Base-by-base conservation (phyloP, 805 yeast genomes). In the Metschnikowia reukaufii region DNA sequence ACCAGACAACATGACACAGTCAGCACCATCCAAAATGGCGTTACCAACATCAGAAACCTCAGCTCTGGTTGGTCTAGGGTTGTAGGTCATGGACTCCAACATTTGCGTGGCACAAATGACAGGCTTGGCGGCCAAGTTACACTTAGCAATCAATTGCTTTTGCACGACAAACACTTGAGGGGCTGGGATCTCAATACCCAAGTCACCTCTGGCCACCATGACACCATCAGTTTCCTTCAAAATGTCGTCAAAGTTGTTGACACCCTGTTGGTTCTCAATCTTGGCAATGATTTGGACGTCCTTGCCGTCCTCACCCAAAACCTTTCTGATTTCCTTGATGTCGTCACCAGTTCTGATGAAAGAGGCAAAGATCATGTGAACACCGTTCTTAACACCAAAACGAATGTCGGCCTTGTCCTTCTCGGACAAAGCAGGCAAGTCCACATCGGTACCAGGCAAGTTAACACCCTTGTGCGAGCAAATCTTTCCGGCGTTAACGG, bases 41-140 rank as follows among this genome's bases (percentile, higher is more conserved):
- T 94, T 94, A 77, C 99, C 99, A 56, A 94, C 99, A 73, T 94
- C 99, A 48, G 96, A 86, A 52, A 94, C 99, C 79, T 94, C 99
- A 61, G 99, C 99, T 79, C 99, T 88, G 70, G 99, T 94, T 75
- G 99, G 99, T 77, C 99, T 87, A 73, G 99, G 99, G 86, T 94
- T 94, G 78, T 86, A 89, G 52, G 98, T 94, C 99, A 94, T 94
- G 51, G 97, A 89, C 78, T 94, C 99, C 73, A 94, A 84, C 99
- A 94, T 94, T 79, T 94, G 99, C 58, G 99, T 94, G 59, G 99
- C 99, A 79, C 99, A 94, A 70, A 94, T 90, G 61, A 90, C 97
- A 67, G 99, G 99, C 84, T 94, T 94, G 72, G 97, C 99, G 59
- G 96, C 98, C 70, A 92, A 78, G 85, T 94, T 95, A 82, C 96